A percentile compares a stretch with the other conserved stretches of the same genome.
Conservation (phyloP, 441 rosid genomes). For the Omphalea diandra region DNA sequence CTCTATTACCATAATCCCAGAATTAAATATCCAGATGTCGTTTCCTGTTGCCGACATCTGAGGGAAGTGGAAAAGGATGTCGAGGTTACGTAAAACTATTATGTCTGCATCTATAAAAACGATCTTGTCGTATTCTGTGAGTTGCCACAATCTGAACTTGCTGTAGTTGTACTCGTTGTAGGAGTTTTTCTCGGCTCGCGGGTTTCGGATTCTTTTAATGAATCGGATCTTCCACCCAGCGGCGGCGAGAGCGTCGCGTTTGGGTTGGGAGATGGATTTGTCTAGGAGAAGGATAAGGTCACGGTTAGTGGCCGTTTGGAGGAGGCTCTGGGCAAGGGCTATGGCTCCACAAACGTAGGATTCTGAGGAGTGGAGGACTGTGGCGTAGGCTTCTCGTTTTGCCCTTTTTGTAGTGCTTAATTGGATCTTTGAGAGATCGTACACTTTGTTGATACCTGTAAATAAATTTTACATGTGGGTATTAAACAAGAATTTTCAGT, state of each 20-base stretch:
- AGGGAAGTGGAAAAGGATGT: constrained; percentile 74
- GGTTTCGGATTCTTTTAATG: constrained; percentile 76
- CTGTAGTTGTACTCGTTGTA: constrained; percentile 94
- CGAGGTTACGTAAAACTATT: constrained; percentile 63
- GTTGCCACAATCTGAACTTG: constrained; percentile 88
- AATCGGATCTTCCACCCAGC: constrained; percentile 81
- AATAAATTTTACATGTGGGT: too few relatives aligned
- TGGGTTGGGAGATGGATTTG: constrained; percentile 59
- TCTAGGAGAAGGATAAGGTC: constrained; percentile 85
- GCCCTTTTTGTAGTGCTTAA: constrained; percentile 38
- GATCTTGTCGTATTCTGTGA: constrained; percentile 77
- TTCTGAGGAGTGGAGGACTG: constrained; percentile 87
- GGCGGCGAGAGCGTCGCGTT: constrained; percentile 54
- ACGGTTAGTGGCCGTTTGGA: constrained; percentile 70
- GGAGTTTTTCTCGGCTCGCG: constrained; percentile 51
- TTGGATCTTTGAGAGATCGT: constrained; percentile 57
- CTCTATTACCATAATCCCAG: constrained; percentile 88
- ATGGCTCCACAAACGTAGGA: constrained; percentile 92
- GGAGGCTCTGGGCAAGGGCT: constrained; percentile 78
- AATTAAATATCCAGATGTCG: constrained; percentile 78
- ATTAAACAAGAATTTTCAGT: too few relatives aligned
- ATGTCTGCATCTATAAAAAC: constrained; percentile 90
- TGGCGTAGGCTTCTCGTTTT: constrained; percentile 75
- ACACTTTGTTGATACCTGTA: constrained; percentile 61
- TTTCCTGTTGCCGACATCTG: constrained; percentile 91